A percentile compares a stretch with the other conserved stretches of the same genome.
Evolutionary conservation across 179 eudicot species (phyloP).

Genomic region (Kewa caespitosa): DNA sequence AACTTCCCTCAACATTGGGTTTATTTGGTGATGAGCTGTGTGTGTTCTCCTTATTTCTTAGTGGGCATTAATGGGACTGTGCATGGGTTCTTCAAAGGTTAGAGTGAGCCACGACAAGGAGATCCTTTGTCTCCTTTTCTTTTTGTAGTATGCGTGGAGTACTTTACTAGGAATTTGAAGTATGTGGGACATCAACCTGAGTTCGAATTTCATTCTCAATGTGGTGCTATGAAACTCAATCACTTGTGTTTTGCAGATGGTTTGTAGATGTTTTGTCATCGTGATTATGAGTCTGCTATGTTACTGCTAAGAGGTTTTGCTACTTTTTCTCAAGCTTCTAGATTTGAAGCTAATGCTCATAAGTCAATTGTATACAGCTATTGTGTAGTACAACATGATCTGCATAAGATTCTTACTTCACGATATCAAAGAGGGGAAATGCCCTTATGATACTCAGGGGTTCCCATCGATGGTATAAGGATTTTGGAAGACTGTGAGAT

Average conservation of each 20-base stretch:
- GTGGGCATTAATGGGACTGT: not conserved
- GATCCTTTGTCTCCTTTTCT: not conserved
- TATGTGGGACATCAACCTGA: not conserved
- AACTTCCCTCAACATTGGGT: not conserved
- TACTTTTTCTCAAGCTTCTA: not conserved
- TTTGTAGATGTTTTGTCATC: not conserved
- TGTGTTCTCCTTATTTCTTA: not conserved
- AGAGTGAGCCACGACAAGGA: not conserved
- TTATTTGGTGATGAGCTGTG: not conserved
- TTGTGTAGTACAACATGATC: not conserved
- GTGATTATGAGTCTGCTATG: not conserved
- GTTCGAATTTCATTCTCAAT: not conserved
- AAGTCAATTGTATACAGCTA: no score
- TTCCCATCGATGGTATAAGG: no score
- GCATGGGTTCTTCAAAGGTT: not conserved
- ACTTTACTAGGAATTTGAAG: not conserved
- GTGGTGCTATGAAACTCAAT: not conserved
- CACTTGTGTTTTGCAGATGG: not conserved
- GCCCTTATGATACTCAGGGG: not conserved
- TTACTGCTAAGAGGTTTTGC: not conserved
- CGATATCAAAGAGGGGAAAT: not conserved
- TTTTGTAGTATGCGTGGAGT: not conserved
- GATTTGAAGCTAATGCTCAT: not conserved
- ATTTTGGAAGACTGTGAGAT: not conserved
- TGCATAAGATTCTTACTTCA: not conserved